Base-by-base conservation (phyloP, 805 yeast species). In the Ogataea trehalophila region DNA sequence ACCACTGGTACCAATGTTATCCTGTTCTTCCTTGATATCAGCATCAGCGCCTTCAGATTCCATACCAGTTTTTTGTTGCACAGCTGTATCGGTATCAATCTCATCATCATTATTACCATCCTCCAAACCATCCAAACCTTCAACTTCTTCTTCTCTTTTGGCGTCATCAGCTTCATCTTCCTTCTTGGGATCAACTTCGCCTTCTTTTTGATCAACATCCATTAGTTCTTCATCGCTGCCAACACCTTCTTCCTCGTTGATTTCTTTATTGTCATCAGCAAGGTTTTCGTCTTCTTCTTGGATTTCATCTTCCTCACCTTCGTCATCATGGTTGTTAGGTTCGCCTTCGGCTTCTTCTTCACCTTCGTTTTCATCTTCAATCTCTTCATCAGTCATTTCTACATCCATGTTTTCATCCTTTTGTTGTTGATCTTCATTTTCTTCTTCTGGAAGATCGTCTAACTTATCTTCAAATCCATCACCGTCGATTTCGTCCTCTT, bases 1-100 rank as follows among this genome's bases (percentile, higher is more conserved):
- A 6, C 91, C 91, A 37, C 81, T 70, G 18, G 84, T 80, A 35
- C 91, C 95, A 43, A 84, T 65, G 58, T 84, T 84, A 33, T 83
- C 79, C 51, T 82, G 77, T 49, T 69, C 73, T 15, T 62, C 64
- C 9, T 62, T 60, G 5, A 65, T 69, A 20, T 62, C 69, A 0
- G 68, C 67, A 34, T 63, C 70, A 8, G 72, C 70, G 20, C 71
- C 74, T 39, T 65, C 70, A 2, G 68, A 60, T 42, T 68, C 66
- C 15, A 55, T 58, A 33, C 68, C 68, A 29, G 61, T 52, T 35
- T 61, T 57, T 41, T 69, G 68, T 44, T 66, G 61, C 20, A 62
- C 64, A 7, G 71, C 67, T 7, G 65, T 58, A 29, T 64, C 73
- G 14, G 62, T 68, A 35, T 61, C 62, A 39, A 59, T 50, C 29